A percentile compares a stretch with the other conserved stretches of the same genome.
Conservation (phyloP, 176 grass and related monocot species). For the Dactylis glomerata region DNA sequence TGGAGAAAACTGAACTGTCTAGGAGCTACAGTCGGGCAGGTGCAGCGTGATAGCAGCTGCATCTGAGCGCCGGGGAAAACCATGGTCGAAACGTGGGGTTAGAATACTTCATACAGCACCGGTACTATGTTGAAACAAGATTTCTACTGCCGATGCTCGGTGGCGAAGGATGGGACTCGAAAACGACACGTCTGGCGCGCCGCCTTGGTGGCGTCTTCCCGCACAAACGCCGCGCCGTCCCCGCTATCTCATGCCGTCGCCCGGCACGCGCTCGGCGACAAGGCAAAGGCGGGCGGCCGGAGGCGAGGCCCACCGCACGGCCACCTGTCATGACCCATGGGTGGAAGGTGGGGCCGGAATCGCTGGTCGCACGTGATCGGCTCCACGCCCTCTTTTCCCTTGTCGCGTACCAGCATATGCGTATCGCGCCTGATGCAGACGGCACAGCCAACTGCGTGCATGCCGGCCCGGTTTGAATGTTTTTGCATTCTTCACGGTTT, state of each 20-base stretch:
- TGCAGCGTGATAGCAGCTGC: no score
- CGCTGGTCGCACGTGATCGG: slow-evolving; percentile 18
- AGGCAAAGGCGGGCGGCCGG: neutral
- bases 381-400: neutral
- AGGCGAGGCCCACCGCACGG: slow-evolving; percentile 28
- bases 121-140: neutral
- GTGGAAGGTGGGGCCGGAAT: neutral
- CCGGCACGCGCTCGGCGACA: slow-evolving; percentile 24
- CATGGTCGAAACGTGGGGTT: no score
- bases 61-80: no score
- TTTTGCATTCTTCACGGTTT: neutral
- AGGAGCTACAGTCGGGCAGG: no score
- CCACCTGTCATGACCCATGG: slow-evolving; percentile 15
- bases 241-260: neutral
- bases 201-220: no score
- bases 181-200: neutral
- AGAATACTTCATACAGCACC: no score
- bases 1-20: no score
- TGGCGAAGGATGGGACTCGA: neutral
- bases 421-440: neutral
- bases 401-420: no score
- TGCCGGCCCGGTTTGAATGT: neutral
- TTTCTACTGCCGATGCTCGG: neutral
- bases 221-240: neutral
- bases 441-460: neutral